A percentile compares a stretch with the other conserved stretches of the same genome.
Evolutionary conservation across 352 stramenopile genomes (phyloP).

Genomic region (Pythium oligandrum): DNA sequence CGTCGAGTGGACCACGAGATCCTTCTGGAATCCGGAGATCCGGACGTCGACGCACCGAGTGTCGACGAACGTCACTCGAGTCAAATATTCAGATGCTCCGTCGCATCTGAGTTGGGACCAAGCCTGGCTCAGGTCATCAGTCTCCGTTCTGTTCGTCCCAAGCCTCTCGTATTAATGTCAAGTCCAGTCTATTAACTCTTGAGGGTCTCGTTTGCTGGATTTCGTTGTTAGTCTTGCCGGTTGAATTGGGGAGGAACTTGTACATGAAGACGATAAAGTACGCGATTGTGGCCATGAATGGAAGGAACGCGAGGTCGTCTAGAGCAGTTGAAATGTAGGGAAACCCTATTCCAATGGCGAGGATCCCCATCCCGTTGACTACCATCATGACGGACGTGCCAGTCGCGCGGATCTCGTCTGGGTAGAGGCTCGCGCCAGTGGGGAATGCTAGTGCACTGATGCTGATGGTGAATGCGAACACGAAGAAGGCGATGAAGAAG

Average conservation of each 20-base stretch:
- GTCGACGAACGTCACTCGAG: too few species aligned
- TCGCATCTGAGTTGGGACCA: too few species aligned
- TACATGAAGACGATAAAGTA: slow-evolving; percentile 36
- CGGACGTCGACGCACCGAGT: too few species aligned
- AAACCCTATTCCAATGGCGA: slow-evolving; percentile 47
- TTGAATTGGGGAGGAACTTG: slow-evolving; percentile 47
- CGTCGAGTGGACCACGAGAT: too few species aligned
- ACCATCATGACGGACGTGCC: slow-evolving; percentile 42
- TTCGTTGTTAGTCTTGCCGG: slow-evolving; percentile 27
- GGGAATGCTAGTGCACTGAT: slow-evolving; percentile 51
- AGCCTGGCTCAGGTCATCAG: too few species aligned
- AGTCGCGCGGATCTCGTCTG: slow-evolving; percentile 39
- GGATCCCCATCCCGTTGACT: slow-evolving; percentile 47
- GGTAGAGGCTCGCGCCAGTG: slow-evolving; percentile 50
- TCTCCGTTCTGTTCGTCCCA: too few species aligned
- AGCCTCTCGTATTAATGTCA: too few species aligned
- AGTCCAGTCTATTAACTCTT: too few species aligned
- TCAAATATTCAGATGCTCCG: too few species aligned
- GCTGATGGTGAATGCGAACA: slow-evolving; percentile 37
- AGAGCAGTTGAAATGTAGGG: slow-evolving; percentile 39
- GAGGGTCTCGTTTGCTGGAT: too few species aligned
- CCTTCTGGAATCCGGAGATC: too few species aligned
- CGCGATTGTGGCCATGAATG: slow-evolving; percentile 37
- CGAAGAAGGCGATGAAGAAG: slow-evolving; percentile 41
- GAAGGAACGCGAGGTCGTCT: slow-evolving; percentile 35